phyloP scores from a whole-genome alignment of 345 rosid genomes.

The Orychophragmus violaceus region DNA sequence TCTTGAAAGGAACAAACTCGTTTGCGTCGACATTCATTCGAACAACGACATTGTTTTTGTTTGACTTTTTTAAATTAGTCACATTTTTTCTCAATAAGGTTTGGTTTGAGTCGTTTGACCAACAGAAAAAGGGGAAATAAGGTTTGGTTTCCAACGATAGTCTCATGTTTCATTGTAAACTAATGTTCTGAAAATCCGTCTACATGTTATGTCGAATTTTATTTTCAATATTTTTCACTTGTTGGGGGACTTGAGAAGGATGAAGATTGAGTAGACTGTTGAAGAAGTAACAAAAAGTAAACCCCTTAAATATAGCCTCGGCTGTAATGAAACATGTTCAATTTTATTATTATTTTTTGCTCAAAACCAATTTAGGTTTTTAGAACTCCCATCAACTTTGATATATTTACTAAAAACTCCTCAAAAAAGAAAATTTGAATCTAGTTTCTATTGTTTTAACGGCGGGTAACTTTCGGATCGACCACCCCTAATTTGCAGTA shows the following conservation, averaged over 20 bases:
- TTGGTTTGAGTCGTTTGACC: not conserved
- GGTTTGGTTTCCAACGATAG: not conserved
- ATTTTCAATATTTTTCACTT: not conserved
- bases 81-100: not conserved
- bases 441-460: too few species aligned
- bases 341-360: not conserved
- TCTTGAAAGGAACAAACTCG: conserved; percentile 1
- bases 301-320: not conserved
- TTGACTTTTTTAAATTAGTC: conserved; percentile 5
- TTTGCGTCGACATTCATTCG: conserved; percentile 3
- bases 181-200: not conserved
- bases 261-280: not conserved
- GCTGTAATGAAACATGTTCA: not conserved
- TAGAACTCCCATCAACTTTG: not conserved
- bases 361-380: not conserved
- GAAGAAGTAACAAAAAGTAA: not conserved
- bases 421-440: too few species aligned
- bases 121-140: not conserved
- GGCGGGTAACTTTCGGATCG: too few species aligned
- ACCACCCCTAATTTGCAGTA: too few species aligned
- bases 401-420: not conserved
- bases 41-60: conserved; percentile 7
- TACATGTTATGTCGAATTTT: not conserved
- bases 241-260: not conserved
- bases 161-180: not conserved